Evolutionary conservation across 805 yeast genomes (phyloP).

Genomic region (Scheffersomyces spartinae): DNA sequence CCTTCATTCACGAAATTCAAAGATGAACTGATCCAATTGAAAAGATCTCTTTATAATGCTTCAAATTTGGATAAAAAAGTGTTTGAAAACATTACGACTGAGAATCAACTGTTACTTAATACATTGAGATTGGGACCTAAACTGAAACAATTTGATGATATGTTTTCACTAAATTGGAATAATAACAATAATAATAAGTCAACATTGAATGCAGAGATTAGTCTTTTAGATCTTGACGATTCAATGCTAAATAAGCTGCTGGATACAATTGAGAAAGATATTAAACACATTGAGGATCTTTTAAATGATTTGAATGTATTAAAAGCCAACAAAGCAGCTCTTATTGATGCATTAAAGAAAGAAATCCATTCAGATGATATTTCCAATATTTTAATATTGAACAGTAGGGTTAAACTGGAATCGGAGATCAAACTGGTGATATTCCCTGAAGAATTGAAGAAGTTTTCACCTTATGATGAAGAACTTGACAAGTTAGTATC

Average conservation of each 20-base stretch:
- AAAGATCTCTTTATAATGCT: constrained; percentile 51
- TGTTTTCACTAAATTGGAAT: constrained; percentile 8
- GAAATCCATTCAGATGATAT: constrained; percentile 77
- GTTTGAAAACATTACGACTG: constrained; percentile 31
- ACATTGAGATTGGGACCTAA: constrained; percentile 29
- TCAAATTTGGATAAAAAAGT: constrained; percentile 46
- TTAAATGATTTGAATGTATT: constrained; percentile 51
- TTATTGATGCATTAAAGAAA: constrained; percentile 54
- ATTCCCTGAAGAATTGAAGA: constrained; percentile 63
- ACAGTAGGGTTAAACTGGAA: constrained; percentile 43
- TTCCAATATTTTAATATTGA: constrained; percentile 58
- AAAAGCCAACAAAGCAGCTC: constrained; percentile 49
- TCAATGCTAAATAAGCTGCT: constrained; percentile 11
- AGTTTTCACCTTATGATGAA: constrained; percentile 58
- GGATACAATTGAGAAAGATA: constrained; percentile 18
- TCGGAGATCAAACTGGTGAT: constrained; percentile 42
- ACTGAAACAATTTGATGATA: constrained; percentile 26
- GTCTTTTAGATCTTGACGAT: constrained; percentile 64
- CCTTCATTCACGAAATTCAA: too few species aligned
- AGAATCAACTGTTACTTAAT: constrained; percentile 13
- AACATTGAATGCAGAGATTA: constrained; percentile 12
- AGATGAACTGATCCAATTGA: constrained; percentile 45
- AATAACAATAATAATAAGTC: constrained; percentile 2
- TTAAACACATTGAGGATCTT: constrained; percentile 42
- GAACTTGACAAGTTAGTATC: constrained; percentile 60